Percentiles rank a stretch among this genome's conserved stretches.
phyloP scores from a whole-genome alignment of 2,329 filamentous ascomycete genomes.

The Exophiala oligosperma region DNA sequence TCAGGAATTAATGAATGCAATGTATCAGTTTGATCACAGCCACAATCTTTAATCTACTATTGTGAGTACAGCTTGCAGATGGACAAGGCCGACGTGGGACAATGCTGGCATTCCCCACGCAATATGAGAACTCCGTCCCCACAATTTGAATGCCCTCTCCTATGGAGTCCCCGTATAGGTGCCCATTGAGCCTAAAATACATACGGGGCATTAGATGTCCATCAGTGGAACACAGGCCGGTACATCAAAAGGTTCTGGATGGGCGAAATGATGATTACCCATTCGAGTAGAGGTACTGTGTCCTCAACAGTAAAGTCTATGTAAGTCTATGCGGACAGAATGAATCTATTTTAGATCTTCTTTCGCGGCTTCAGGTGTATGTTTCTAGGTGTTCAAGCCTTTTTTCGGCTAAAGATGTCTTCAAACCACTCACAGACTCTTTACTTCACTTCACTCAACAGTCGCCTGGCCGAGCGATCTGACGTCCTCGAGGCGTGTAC shows the following conservation, averaged over 20 bases:
- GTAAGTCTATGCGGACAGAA: no score
- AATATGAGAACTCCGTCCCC: conserved; percentile 7
- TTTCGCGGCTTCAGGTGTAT: background rate
- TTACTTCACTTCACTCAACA: conserved; percentile 14
- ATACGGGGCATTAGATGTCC: background rate
- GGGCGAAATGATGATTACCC: no score
- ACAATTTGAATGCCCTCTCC: background rate
- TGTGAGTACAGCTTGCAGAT: no score
- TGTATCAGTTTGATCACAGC: no score
- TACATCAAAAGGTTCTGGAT: background rate
- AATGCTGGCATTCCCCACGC: no score
- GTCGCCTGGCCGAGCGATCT: conserved; percentile 26
- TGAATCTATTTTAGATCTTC: background rate
- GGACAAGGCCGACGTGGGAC: no score
- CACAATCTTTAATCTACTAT: no score
- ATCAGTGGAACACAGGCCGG: background rate
- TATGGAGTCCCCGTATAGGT: background rate
- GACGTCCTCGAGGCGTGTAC: conserved; percentile 60
- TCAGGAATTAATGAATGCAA: no score
- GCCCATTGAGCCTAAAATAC: background rate
- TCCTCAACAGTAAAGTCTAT: no score
- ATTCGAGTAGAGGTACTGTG: no score
- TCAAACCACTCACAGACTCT: background rate
- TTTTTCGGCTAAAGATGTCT: background rate
- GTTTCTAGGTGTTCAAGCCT: no score